phyloP scores from a whole-genome alignment of 2,329 filamentous ascomycete species.

The Exophiala mesophila region DNA sequence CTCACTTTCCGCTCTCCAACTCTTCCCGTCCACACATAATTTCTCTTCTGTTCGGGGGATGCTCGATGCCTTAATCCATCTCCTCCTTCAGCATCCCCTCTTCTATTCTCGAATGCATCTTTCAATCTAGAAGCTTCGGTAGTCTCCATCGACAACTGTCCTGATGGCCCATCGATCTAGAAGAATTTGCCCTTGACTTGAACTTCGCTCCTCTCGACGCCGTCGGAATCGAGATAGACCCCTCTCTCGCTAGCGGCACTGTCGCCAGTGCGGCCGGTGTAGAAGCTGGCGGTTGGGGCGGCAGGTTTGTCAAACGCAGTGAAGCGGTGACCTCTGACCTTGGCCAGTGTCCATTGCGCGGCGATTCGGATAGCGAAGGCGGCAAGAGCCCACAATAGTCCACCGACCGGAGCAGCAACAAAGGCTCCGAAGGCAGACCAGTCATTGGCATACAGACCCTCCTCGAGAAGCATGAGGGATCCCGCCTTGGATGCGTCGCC shows the following conservation, averaged over 20 bases:
- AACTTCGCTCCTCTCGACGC: constrained; percentile 23
- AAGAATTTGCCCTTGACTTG: constrained; percentile 27
- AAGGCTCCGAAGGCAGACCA: constrained; percentile 80
- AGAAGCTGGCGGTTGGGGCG: constrained; percentile 21
- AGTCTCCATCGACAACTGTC: no score
- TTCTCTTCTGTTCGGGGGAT: no score
- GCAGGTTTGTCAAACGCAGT: constrained; percentile 59
- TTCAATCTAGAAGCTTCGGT: no score
- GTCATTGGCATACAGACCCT: constrained; percentile 69
- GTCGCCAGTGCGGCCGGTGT: constrained; percentile 15
- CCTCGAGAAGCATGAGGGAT: constrained; percentile 64
- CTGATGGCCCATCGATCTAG: constrained; percentile 5
- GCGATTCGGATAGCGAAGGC: constrained; percentile 58
- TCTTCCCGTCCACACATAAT: no score
- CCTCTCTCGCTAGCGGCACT: constrained; percentile 11
- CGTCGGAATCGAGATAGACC: constrained; percentile 17
- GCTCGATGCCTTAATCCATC: no score
- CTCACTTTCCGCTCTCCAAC: neutral
- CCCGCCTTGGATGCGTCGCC: constrained; percentile 59
- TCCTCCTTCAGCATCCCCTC: no score
- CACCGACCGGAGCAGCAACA: constrained; percentile 71
- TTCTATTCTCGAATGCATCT: no score
- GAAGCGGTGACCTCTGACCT: constrained; percentile 57
- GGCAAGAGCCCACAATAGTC: constrained; percentile 64
- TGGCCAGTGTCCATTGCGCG: constrained; percentile 56